Percentiles rank a stretch among this genome's conserved stretches.
Evolutionary conservation across 2,329 filamentous ascomycete species (phyloP).

Genomic region (Penicillium olsonii): DNA sequence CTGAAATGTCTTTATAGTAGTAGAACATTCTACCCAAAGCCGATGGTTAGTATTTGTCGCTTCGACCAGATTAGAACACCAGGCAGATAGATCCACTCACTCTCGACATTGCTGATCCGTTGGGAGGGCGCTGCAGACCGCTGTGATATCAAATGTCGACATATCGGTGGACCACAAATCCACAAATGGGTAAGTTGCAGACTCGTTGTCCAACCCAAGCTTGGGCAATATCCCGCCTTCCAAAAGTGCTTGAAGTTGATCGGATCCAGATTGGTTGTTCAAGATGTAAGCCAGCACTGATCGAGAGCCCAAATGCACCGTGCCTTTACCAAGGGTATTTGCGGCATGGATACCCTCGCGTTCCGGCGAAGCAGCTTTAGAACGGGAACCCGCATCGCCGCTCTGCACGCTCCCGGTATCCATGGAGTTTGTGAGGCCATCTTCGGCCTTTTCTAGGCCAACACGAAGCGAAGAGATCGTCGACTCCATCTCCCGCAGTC

Average conservation of each 20-base stretch:
- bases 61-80: neutral
- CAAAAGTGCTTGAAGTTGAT: slow-evolving; percentile 55
- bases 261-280: slow-evolving; percentile 53
- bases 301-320: slow-evolving; percentile 62
- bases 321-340: slow-evolving; percentile 61
- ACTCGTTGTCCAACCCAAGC: slow-evolving; percentile 65
- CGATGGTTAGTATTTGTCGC: slow-evolving; percentile 8
- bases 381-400: slow-evolving; percentile 31
- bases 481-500: slow-evolving; percentile 46
- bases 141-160: slow-evolving; percentile 57
- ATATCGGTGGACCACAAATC: slow-evolving; percentile 65
- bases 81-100: slow-evolving; percentile 36
- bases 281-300: slow-evolving; percentile 64
- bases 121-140: slow-evolving; percentile 61
- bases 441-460: slow-evolving; percentile 41
- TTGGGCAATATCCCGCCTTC: slow-evolving; percentile 64
- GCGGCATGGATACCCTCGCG: slow-evolving; percentile 61
- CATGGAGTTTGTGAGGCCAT: slow-evolving; percentile 24
- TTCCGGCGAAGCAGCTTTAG: slow-evolving; percentile 39
- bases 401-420: slow-evolving; percentile 37
- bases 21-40: slow-evolving; percentile 51
- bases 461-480: slow-evolving; percentile 42
- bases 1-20: slow-evolving; percentile 59
- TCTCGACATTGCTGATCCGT: slow-evolving; percentile 59
- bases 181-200: slow-evolving; percentile 65